A percentile compares a stretch with the other conserved stretches of the same genome.
Evolutionary conservation across 257 asterid genomes (phyloP).

Genomic region (Thymus mandschuricus): DNA sequence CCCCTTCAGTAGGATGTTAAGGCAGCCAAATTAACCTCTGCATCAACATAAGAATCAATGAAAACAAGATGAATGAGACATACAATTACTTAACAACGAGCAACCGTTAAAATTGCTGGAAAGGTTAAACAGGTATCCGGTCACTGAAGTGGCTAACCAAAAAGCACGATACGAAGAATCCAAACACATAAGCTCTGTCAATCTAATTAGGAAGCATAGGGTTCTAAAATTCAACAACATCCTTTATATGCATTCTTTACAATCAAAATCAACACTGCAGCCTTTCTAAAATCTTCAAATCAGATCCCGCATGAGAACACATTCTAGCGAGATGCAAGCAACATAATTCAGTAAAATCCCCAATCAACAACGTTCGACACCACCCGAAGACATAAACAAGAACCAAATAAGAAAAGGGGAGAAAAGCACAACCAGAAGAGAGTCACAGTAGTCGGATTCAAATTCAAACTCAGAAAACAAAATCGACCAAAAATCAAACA

Average conservation of each 20-base stretch:
- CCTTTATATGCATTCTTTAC: not conserved
- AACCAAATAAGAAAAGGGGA: not conserved
- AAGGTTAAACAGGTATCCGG: not conserved
- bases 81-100: not conserved
- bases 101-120: not conserved
- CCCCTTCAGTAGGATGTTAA: not conserved
- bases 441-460: not conserved
- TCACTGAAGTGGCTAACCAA: not conserved
- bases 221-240: too few species aligned
- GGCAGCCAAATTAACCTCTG: constrained; percentile 28
- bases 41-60: constrained; percentile 6
- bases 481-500: too few species aligned
- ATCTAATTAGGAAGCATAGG: too few species aligned
- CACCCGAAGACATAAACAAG: not conserved
- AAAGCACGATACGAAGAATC: not conserved
- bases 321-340: constrained; percentile 1
- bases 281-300: not conserved
- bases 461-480: too few species aligned
- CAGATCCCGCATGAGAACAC: not conserved
- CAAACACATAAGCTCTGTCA: not conserved
- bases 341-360: not conserved
- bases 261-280: not conserved
- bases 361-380: not conserved
- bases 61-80: constrained; percentile 16
- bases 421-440: too few species aligned